These are phyloP conservation scores for Chenopodium quinoa DNA, from an alignment of 148 eudicot species.

Conservation along the genomic window DNA sequence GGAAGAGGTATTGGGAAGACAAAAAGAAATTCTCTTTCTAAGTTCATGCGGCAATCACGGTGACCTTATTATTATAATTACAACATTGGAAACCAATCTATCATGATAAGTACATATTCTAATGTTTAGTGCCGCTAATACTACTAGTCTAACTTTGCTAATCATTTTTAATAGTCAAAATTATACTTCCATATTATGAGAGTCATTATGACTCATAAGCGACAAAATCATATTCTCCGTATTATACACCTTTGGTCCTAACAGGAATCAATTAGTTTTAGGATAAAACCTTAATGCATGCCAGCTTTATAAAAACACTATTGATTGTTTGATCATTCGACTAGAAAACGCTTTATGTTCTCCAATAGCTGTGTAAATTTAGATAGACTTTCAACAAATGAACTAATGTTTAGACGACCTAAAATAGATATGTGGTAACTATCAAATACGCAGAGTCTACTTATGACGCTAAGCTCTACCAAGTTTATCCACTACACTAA, in stretches of 20 bases:
- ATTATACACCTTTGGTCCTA: too few relatives aligned
- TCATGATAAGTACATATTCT: neutral
- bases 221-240: neutral
- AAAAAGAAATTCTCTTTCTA: conserved; percentile 10
- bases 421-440: too few relatives aligned
- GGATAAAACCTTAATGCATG: too few relatives aligned
- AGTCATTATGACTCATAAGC: neutral
- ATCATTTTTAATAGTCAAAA: conserved; percentile 3
- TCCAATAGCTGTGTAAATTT: neutral
- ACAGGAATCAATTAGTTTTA: too few relatives aligned
- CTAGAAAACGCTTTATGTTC: neutral
- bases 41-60: conserved; percentile 34
- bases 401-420: too few relatives aligned
- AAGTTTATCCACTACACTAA: too few relatives aligned
- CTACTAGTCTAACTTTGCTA: neutral
- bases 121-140: neutral
- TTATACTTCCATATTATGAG: neutral
- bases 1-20: conserved; percentile 5
- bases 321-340: too few relatives aligned
- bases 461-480: too few relatives aligned
- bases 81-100: neutral
- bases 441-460: too few relatives aligned
- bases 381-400: too few relatives aligned
- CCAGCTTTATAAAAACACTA: too few relatives aligned
- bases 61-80: conserved; percentile 1